phyloP scores from a whole-genome alignment of 2,329 filamentous ascomycete species.

The Cordyceps cicadae region DNA sequence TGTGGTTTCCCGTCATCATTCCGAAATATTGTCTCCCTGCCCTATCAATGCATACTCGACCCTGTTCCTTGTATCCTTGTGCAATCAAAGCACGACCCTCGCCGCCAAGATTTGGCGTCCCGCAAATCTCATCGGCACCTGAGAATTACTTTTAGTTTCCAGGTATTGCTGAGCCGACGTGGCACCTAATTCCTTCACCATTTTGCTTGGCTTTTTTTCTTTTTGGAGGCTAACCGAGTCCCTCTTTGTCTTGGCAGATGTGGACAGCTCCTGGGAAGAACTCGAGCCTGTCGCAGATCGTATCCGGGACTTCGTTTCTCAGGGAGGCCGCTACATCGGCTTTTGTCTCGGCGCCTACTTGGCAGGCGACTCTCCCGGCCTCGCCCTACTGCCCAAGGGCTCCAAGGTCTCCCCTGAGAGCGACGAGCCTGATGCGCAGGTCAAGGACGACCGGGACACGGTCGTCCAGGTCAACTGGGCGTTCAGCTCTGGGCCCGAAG shows the following conservation, averaged over 20 bases:
- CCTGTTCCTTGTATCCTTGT: neutral
- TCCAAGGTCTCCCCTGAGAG: slow-evolving; percentile 12
- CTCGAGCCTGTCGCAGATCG: slow-evolving; percentile 11
- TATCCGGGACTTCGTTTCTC: slow-evolving; percentile 16
- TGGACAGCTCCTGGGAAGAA: slow-evolving; percentile 14
- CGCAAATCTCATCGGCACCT: neutral
- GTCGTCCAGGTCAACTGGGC: slow-evolving; percentile 20
- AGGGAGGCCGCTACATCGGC: slow-evolving; percentile 19
- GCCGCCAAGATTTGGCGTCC: neutral
- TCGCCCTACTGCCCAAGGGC: slow-evolving; percentile 15
- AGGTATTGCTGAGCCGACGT: neutral
- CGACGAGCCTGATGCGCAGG: slow-evolving; percentile 13
- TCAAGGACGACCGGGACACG: slow-evolving; percentile 15
- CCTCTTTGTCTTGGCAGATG: slow-evolving; percentile 14
- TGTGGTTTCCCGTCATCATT: neutral
- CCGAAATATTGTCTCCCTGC: neutral
- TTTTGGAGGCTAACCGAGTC: neutral
- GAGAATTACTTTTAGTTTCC: neutral
- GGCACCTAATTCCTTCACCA: neutral
- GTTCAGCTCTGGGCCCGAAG: slow-evolving; percentile 11
- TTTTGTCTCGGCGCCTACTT: slow-evolving; percentile 22
- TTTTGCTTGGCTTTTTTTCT: neutral
- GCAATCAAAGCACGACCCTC: neutral
- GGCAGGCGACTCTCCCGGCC: slow-evolving; percentile 18
- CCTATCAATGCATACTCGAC: neutral